A percentile compares a stretch with the other conserved stretches of the same genome.
These are phyloP conservation scores for Macrophomina phaseolina DNA, from an alignment of 2,329 filamentous ascomycete genomes.

Conservation along the genomic window DNA sequence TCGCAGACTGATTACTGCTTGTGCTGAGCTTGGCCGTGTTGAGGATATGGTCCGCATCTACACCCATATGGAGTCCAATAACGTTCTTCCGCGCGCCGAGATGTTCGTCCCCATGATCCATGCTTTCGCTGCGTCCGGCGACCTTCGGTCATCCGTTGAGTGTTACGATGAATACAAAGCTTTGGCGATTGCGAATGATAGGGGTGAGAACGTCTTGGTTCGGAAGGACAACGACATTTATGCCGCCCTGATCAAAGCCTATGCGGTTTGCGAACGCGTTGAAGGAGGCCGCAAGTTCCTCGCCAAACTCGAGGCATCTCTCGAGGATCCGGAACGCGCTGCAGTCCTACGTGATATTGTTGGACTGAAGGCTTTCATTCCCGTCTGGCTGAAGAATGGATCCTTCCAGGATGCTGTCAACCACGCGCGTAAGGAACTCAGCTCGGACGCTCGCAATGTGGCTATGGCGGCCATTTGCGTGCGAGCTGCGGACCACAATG, in stretches of 20 bases:
- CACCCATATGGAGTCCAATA: slow-evolving; percentile 84
- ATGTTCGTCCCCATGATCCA: slow-evolving; percentile 94
- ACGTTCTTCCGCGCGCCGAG: slow-evolving; percentile 74
- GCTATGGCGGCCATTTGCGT: slow-evolving; percentile 77
- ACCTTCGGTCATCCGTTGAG: slow-evolving; percentile 86
- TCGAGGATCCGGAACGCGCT: slow-evolving; percentile 57
- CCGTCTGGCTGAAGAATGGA: slow-evolving; percentile 73
- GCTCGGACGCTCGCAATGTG: slow-evolving; percentile 62
- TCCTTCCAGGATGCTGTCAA: slow-evolving; percentile 75
- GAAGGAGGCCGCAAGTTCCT: slow-evolving; percentile 87
- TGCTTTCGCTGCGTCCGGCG: slow-evolving; percentile 82
- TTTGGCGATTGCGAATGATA: slow-evolving; percentile 83
- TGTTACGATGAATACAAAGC: slow-evolving; percentile 95
- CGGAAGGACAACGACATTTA: slow-evolving; percentile 86
- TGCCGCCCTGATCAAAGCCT: slow-evolving; percentile 88
- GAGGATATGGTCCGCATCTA: slow-evolving; percentile 91
- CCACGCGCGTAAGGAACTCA: slow-evolving; percentile 69
- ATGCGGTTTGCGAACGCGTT: slow-evolving; percentile 78
- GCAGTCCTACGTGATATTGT: slow-evolving; percentile 73
- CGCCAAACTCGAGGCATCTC: slow-evolving; percentile 71
- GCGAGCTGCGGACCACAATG: slow-evolving; percentile 78
- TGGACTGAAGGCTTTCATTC: slow-evolving; percentile 76
- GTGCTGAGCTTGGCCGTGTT: slow-evolving; percentile 79
- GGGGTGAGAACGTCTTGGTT: slow-evolving; percentile 69
- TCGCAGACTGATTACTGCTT: slow-evolving; percentile 82